Percentiles rank a stretch among this genome's conserved stretches.
These are phyloP conservation scores for Stachybotrys echinatus DNA, from an alignment of 2,329 filamentous ascomycete species.

Conservation along the genomic window DNA sequence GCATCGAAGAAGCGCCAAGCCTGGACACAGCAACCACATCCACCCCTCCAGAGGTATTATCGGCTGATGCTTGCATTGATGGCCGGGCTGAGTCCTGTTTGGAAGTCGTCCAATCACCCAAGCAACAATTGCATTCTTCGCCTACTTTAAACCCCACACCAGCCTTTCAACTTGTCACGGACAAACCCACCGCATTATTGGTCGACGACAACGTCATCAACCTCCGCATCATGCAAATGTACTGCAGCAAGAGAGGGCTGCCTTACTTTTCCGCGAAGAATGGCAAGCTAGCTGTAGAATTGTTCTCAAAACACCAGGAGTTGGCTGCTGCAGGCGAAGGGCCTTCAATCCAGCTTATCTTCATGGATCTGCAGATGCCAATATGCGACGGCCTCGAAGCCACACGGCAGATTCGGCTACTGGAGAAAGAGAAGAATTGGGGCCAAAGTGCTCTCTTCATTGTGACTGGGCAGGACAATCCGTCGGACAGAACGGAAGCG, in stretches of 20 bases:
- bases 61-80: background rate
- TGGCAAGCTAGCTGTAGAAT: slow-evolving; percentile 36
- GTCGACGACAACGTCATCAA: slow-evolving; percentile 46
- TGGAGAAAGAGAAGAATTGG: slow-evolving; percentile 12
- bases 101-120: no score
- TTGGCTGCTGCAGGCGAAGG: slow-evolving; percentile 3
- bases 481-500: slow-evolving; percentile 10
- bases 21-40: background rate
- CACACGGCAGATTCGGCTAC: slow-evolving; percentile 15
- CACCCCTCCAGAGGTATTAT: background rate
- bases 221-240: slow-evolving; percentile 40
- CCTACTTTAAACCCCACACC: no score
- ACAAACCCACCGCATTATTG: slow-evolving; percentile 24
- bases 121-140: no score
- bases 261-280: slow-evolving; percentile 36
- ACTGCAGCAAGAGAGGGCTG: slow-evolving; percentile 36
- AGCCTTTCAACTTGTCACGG: background rate
- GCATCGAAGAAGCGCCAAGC: background rate
- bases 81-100: no score
- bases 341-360: slow-evolving; percentile 12
- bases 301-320: slow-evolving; percentile 14
- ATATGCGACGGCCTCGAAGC: slow-evolving; percentile 21
- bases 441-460: slow-evolving; percentile 15
- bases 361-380: slow-evolving; percentile 24
- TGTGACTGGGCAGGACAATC: slow-evolving; percentile 20